These are phyloP conservation scores for Amborella trichopoda DNA, from an alignment of 164 flowering plant genomes.

Conservation along the genomic window DNA sequence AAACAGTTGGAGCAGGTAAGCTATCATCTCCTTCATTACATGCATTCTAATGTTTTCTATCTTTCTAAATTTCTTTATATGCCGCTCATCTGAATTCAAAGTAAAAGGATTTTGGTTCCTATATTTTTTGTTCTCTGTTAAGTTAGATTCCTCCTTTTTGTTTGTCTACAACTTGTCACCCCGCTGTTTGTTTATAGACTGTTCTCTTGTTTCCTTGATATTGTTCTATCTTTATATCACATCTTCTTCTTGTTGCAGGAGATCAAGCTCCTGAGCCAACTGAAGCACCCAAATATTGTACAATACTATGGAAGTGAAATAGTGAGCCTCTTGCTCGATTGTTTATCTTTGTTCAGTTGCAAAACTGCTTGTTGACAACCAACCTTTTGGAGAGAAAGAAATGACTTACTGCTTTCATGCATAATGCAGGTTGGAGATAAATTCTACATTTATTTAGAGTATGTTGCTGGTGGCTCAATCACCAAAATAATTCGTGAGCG, in stretches of 20 bases:
- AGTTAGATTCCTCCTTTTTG: no score
- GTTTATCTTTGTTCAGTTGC: neutral
- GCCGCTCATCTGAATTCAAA: no score
- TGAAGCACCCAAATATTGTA: constrained; percentile 91
- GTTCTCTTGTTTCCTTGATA: no score
- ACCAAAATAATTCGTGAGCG: constrained; percentile 81
- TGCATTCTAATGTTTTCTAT: no score
- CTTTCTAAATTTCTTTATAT: no score
- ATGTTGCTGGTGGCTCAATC: constrained; percentile 91
- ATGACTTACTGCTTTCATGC: neutral
- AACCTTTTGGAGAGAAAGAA: neutral
- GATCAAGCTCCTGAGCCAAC: constrained; percentile 74
- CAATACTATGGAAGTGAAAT: constrained; percentile 97
- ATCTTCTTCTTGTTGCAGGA: constrained; percentile 39
- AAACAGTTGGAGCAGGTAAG: constrained; percentile 86
- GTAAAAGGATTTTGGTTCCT: no score
- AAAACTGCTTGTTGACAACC: neutral
- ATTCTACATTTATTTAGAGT: constrained; percentile 79
- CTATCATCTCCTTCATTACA: no score
- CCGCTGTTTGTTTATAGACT: no score
- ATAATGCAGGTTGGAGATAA: constrained; percentile 62
- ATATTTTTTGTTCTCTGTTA: no score
- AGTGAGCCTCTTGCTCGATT: constrained; percentile 29
- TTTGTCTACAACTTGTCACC: no score
- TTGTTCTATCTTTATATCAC: neutral